Evolutionary conservation across 768 basidiomycete species (phyloP).

Genomic region (Calocybe indica): DNA sequence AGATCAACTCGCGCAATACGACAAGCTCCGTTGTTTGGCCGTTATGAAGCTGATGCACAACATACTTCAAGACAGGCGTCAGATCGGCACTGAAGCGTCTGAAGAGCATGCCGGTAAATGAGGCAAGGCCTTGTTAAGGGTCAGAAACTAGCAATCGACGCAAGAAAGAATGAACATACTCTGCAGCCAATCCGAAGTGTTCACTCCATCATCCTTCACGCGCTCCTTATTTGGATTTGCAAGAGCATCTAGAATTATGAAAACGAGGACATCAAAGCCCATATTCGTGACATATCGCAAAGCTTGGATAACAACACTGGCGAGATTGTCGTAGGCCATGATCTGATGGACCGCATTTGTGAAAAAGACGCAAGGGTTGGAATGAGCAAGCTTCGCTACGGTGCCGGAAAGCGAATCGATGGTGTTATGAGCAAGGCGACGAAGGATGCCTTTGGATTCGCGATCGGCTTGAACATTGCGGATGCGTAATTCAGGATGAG

Average conservation of each 20-base stretch:
- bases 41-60: constrained; percentile 84
- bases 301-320: constrained; percentile 83
- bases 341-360: constrained; percentile 86
- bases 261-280: constrained; percentile 92
- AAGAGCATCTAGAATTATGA: constrained; percentile 80
- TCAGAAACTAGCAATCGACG: constrained; percentile 9
- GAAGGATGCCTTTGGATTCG: constrained; percentile 84
- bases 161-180: constrained; percentile 48
- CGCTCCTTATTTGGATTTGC: constrained; percentile 77
- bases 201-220: constrained; percentile 89
- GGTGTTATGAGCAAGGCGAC: constrained; percentile 80
- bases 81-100: constrained; percentile 80
- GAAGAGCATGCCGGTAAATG: constrained; percentile 91
- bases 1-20: constrained; percentile 88
- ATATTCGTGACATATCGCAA: constrained; percentile 86
- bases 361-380: constrained; percentile 92
- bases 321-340: constrained; percentile 94
- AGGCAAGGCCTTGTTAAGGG: constrained; percentile 65
- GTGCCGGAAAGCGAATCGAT: constrained; percentile 80
- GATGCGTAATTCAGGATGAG: constrained; percentile 74
- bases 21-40: constrained; percentile 84
- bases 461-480: constrained; percentile 80
- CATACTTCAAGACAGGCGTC: constrained; percentile 79
- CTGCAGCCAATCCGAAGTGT: constrained; percentile 86
- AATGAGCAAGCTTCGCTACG: constrained; percentile 90